phyloP scores from a whole-genome alignment of 345 rosid species.

The Physaria fendleri region DNA sequence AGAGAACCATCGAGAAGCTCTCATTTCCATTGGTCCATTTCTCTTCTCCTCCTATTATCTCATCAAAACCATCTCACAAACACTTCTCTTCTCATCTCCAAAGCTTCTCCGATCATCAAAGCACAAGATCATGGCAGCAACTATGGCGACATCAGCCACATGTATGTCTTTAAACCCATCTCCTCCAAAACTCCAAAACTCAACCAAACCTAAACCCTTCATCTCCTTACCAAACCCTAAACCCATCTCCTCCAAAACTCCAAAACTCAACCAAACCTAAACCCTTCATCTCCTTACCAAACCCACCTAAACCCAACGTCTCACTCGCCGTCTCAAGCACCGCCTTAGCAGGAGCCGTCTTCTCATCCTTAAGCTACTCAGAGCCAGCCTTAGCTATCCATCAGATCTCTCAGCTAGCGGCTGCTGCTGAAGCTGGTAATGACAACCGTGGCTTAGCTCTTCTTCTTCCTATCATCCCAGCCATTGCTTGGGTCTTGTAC shows the following conservation, averaged over 20 bases:
- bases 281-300: slow-evolving; percentile 20
- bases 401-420: slow-evolving; percentile 55
- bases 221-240: slow-evolving; percentile 29
- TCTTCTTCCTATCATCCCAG: slow-evolving; percentile 75
- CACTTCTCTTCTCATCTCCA: neutral
- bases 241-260: slow-evolving; percentile 42
- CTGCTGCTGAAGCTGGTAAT: slow-evolving; percentile 40
- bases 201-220: slow-evolving; percentile 29
- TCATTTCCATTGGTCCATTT: slow-evolving; percentile 37
- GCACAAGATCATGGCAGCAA: slow-evolving; percentile 42
- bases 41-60: slow-evolving; percentile 16
- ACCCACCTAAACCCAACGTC: slow-evolving; percentile 16
- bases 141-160: slow-evolving; percentile 63
- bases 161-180: slow-evolving; percentile 41
- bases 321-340: slow-evolving; percentile 33
- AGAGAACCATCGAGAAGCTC: slow-evolving; percentile 47
- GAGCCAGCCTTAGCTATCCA: slow-evolving; percentile 89
- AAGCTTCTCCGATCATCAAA: neutral
- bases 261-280: slow-evolving; percentile 34
- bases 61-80: slow-evolving; percentile 2
- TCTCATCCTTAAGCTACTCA: slow-evolving; percentile 61
- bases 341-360: slow-evolving; percentile 76
- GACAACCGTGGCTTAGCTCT: slow-evolving; percentile 90
- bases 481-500: slow-evolving; percentile 87
- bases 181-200: slow-evolving; percentile 42